phyloP scores from a whole-genome alignment of 306 rosid species.

The Ceratonia siliqua region DNA sequence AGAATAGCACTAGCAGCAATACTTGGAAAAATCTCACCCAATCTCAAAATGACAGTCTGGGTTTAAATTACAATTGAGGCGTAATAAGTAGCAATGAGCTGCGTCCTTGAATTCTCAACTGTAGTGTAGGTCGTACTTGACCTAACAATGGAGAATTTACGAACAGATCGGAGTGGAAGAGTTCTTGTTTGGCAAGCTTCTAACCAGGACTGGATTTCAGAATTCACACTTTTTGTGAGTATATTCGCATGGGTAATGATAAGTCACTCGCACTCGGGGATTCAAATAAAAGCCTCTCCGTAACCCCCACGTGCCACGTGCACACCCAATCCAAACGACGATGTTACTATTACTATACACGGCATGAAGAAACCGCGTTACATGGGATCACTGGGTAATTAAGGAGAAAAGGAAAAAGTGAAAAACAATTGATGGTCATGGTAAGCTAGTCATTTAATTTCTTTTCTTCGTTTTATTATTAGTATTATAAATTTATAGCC shows the following conservation, averaged over 20 bases:
- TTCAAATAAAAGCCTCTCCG: not conserved
- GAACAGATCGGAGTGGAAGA: not conserved
- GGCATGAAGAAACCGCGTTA: not conserved
- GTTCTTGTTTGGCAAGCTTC: constrained; percentile 2
- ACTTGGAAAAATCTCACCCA: not conserved
- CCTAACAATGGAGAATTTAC: constrained; percentile 15
- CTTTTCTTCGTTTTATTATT: too few relatives aligned
- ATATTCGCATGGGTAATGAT: constrained; percentile 28
- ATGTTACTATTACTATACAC: not conserved
- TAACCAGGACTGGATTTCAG: constrained; percentile 34
- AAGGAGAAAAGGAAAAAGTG: too few relatives aligned
- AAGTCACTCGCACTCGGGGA: constrained; percentile 4
- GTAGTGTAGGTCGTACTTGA: not conserved
- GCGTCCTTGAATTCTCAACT: not conserved
- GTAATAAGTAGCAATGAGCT: not conserved
- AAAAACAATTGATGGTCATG: too few relatives aligned
- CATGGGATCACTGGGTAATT: not conserved
- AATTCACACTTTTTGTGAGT: constrained; percentile 29
- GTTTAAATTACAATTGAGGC: constrained; percentile 6
- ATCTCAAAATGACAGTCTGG: constrained; percentile 5
- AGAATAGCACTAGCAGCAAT: not conserved
- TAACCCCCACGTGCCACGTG: not conserved
- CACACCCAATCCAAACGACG: constrained; percentile 25
- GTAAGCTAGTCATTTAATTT: too few relatives aligned
- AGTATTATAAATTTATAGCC: too few relatives aligned